Conservation (phyloP, 176 grass and related monocot species). For the Carex scoparia region DNA sequence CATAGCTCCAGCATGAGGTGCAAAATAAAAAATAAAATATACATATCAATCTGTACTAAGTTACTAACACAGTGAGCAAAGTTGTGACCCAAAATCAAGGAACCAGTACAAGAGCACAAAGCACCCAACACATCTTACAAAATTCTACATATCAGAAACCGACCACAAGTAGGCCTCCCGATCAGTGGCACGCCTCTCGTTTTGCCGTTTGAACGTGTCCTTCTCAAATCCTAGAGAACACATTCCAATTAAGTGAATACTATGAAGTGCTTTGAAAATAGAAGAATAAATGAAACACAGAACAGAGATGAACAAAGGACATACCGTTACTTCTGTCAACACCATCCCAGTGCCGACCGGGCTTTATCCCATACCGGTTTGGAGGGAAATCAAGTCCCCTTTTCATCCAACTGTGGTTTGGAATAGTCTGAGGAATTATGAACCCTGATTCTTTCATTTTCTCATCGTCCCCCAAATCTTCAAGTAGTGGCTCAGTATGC, state of each 20-base stretch:
- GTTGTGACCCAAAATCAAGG: background rate
- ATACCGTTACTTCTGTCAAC: slow-evolving; percentile 88
- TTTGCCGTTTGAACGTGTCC: slow-evolving; percentile 79
- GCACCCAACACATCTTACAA: background rate
- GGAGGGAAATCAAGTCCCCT: slow-evolving; percentile 77
- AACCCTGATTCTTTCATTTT: slow-evolving; percentile 98
- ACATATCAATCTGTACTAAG: background rate
- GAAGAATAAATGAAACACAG: slow-evolving; percentile 7
- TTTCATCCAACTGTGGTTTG: slow-evolving; percentile 84
- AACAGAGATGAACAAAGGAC: slow-evolving; percentile 9
- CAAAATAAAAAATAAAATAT: background rate
- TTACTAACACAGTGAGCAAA: background rate
- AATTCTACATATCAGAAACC: slow-evolving; percentile 66
- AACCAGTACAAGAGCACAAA: background rate
- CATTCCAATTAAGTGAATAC: background rate
- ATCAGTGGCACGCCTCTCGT: slow-evolving; percentile 68
- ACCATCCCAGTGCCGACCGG: slow-evolving; percentile 90
- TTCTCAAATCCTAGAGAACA: slow-evolving; percentile 67
- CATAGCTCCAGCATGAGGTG: background rate
- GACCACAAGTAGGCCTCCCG: slow-evolving; percentile 92
- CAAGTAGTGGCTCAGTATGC: slow-evolving; percentile 41
- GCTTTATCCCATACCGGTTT: slow-evolving; percentile 84
- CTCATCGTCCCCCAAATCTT: slow-evolving; percentile 82
- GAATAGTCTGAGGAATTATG: slow-evolving; percentile 86
- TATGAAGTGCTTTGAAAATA: background rate